Evolutionary conservation across 2,329 filamentous ascomycete genomes (phyloP), one percentile per base, ranked within the genome.

Genomic region (Cyphellophora attinorum): DNA sequence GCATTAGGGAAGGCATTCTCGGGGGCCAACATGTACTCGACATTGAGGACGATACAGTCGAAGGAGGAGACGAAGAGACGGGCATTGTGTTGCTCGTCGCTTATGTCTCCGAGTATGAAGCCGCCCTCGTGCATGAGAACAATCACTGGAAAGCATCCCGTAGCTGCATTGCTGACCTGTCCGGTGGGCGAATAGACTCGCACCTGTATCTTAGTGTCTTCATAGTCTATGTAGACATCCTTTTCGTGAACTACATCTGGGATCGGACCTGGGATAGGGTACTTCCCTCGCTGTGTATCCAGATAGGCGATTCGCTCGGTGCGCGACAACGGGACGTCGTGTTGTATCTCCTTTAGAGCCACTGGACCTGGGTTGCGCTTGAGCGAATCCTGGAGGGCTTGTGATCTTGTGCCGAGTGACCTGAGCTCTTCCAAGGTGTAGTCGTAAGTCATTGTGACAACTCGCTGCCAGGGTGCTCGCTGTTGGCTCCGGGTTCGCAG

Each of bases 71-170:
- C 46, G 25, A 50, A 39, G 29, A 40, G 42, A 14, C 46, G 44
- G 33, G 37, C 41, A 10, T 31, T 41, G 29, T 45, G 45, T 28
- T 47, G 44, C 27, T 51, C 48, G 16, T 44, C 39, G 19, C 50
- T 47, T 1, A 47, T 44, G 8, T 33, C 34, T 14, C 51, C 50
- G 13, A 51, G 36, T 30, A 47, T 50, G 40, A 48, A 51, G 3
- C 50, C 51, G 8, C 51, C 51, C 17, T 47, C 51, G 29, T 53
- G 51, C 33, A 43, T 40, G 13, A 47, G 23, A 19, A 52, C 41
- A 13, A 51, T 39, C 12, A 52, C 30, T 2, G 48, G 44, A 8
- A 25, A n/a, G 8, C 21, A 8, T 8, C 8, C 8, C 21, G 21
- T 8, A 8, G 8, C n/a, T 25, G 21, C 21, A 8, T 8, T n/a